Conservation (phyloP, 2,329 filamentous ascomycete species). For the Cordyceps cateniannulata region DNA sequence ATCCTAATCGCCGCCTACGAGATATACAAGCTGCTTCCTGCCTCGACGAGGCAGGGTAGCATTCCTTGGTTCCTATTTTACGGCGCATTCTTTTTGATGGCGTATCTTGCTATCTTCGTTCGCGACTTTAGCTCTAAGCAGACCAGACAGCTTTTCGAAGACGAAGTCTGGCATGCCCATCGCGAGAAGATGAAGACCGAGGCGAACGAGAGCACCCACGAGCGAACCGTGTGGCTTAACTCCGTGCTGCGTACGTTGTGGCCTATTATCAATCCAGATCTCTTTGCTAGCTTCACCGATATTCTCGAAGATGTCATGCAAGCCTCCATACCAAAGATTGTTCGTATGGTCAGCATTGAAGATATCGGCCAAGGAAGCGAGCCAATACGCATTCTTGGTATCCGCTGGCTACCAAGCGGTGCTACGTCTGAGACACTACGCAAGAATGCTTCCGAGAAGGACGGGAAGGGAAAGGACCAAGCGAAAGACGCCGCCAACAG, state of each 20-base stretch:
- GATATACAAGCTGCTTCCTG: constrained; percentile 18
- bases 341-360: constrained; percentile 70
- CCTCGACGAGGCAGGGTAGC: constrained; percentile 1
- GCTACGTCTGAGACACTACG: constrained; percentile 47
- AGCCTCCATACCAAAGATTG: constrained; percentile 60
- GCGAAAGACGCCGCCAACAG: constrained; percentile 23
- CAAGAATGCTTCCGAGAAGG: constrained; percentile 22
- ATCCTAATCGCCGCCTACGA: constrained; percentile 23
- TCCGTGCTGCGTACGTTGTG: constrained; percentile 61
- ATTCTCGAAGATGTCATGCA: constrained; percentile 77
- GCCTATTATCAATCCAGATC: constrained; percentile 69
- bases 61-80: constrained; percentile 10
- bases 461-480: constrained; percentile 26
- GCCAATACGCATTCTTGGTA: constrained; percentile 60
- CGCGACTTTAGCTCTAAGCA: constrained; percentile 56
- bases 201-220: constrained; percentile 39
- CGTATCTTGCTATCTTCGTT: constrained; percentile 34
- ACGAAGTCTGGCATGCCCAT: constrained; percentile 63
- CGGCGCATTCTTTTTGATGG: background rate
- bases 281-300: constrained; percentile 63
- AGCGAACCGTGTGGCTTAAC: constrained; percentile 69
- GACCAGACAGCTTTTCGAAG: constrained; percentile 57
- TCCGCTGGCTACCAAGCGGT: constrained; percentile 66
- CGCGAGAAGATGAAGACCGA: constrained; percentile 41
- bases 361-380: constrained; percentile 72